These are phyloP conservation scores for Tympanopsis confertula DNA, from an alignment of 2,329 filamentous ascomycete species.

Conservation along the genomic window DNA sequence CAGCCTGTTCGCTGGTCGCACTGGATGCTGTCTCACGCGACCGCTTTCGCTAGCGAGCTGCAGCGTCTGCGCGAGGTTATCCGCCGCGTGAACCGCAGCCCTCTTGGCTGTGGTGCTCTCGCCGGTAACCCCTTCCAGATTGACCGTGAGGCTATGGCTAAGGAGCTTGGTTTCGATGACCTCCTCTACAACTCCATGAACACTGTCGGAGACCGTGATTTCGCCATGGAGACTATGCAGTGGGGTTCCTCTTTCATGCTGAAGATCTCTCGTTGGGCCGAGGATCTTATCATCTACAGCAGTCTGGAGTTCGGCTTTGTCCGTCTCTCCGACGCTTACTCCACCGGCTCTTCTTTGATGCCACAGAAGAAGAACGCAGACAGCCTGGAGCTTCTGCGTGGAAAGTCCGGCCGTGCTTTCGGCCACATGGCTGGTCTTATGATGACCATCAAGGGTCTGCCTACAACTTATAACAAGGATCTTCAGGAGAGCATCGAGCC, in stretches of 20 bases:
- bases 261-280: conserved; percentile 60
- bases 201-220: conserved; percentile 59
- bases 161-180: conserved; percentile 60
- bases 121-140: conserved; percentile 68
- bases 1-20: conserved; percentile 65
- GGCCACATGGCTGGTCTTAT: conserved; percentile 47
- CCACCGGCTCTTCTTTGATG: conserved; percentile 59
- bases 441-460: conserved; percentile 52
- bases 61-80: conserved; percentile 57
- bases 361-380: conserved; percentile 67
- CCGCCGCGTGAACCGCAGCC: conserved; percentile 50
- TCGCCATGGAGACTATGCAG: conserved; percentile 61
- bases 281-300: conserved; percentile 65
- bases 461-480: conserved; percentile 69
- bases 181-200: conserved; percentile 58
- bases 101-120: conserved; percentile 59
- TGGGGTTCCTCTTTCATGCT: conserved; percentile 60
- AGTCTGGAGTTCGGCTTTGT: conserved; percentile 61
- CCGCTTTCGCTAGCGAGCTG: conserved; percentile 55
- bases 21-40: conserved; percentile 60
- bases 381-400: conserved; percentile 51
- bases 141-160: conserved; percentile 59
- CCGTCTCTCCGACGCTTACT: conserved; percentile 59
- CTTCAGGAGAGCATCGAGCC: conserved; percentile 68
- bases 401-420: conserved; percentile 38